Conservation (phyloP, 768 basidiomycete species). For the Russula virescens region DNA sequence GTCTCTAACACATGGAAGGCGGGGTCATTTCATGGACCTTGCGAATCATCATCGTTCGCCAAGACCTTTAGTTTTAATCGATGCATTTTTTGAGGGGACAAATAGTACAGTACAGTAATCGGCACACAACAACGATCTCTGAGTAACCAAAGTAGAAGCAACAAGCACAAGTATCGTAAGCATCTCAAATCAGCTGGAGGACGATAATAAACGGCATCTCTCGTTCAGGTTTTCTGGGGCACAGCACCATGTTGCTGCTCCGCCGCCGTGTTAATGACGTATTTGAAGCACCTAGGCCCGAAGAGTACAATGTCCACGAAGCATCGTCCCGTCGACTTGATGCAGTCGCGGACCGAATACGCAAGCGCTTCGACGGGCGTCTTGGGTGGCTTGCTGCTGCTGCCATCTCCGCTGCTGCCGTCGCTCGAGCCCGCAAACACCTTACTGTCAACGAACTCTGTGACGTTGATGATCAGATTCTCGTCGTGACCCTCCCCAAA, state of each 20-base stretch:
- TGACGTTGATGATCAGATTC: not conserved
- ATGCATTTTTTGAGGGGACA: not conserved
- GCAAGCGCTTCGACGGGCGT: not conserved
- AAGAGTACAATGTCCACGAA: not conserved
- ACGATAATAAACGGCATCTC: not conserved
- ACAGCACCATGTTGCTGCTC: too few relatives aligned
- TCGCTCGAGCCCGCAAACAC: not conserved
- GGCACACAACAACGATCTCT: not conserved
- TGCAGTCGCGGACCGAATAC: not conserved
- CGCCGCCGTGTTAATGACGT: not conserved
- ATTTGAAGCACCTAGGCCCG: not conserved
- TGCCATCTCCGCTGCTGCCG: not conserved
- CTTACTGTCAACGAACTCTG: not conserved
- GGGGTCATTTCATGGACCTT: not conserved
- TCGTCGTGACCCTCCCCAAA: not conserved
- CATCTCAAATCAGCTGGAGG: too few relatives aligned
- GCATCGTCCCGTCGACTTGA: not conserved
- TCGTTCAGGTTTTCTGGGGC: too few relatives aligned
- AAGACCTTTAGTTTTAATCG: not conserved
- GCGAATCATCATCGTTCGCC: not conserved
- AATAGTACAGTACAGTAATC: too few relatives aligned
- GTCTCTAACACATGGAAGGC: slow-evolving; percentile 12
- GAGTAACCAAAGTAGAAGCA: not conserved
- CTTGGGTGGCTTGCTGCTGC: not conserved
- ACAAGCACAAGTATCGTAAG: not conserved